Conservation (phyloP, 805 yeast species). For the Candida quercuum region DNA sequence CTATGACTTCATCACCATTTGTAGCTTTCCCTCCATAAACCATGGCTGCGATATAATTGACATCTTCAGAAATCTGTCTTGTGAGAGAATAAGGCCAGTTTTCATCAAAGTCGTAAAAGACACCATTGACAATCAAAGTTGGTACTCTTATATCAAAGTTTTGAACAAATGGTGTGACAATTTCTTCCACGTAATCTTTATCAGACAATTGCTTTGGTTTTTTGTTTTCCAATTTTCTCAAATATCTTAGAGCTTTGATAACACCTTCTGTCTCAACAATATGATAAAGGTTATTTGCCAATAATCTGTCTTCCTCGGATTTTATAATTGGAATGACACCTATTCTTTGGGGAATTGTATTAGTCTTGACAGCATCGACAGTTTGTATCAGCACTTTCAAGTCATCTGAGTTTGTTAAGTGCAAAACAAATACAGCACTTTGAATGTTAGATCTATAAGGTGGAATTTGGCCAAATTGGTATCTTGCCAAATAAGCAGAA, state of each 20-base stretch:
- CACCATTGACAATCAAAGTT: constrained; percentile 67
- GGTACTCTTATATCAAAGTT: constrained; percentile 43
- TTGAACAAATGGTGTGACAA: constrained; percentile 22
- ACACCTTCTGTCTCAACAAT: constrained; percentile 10
- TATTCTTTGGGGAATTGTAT: constrained; percentile 69
- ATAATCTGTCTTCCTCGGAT: constrained; percentile 13
- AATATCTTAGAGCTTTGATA: constrained; percentile 9
- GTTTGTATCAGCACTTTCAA: constrained; percentile 44
- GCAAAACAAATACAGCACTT: constrained; percentile 64
- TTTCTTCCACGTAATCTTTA: constrained; percentile 15
- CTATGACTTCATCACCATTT: constrained; percentile 26
- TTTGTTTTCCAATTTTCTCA: constrained; percentile 13
- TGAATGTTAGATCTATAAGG: constrained; percentile 68
- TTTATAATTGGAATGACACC: constrained; percentile 68
- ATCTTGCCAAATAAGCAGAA: constrained; percentile 39
- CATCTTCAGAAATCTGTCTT: constrained; percentile 52
- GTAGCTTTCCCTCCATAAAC: constrained; percentile 22
- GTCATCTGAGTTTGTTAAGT: constrained; percentile 49
- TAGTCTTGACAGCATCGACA: constrained; percentile 42
- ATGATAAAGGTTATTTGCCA: constrained; percentile 17
- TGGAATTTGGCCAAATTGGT: constrained; percentile 60
- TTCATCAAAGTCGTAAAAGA: constrained; percentile 44
- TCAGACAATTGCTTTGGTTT: constrained; percentile 10
- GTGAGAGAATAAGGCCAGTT: constrained; percentile 54
- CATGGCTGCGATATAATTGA: constrained; percentile 19